Conservation (phyloP, 164 flowering plant species). For the Saururus chinensis region DNA sequence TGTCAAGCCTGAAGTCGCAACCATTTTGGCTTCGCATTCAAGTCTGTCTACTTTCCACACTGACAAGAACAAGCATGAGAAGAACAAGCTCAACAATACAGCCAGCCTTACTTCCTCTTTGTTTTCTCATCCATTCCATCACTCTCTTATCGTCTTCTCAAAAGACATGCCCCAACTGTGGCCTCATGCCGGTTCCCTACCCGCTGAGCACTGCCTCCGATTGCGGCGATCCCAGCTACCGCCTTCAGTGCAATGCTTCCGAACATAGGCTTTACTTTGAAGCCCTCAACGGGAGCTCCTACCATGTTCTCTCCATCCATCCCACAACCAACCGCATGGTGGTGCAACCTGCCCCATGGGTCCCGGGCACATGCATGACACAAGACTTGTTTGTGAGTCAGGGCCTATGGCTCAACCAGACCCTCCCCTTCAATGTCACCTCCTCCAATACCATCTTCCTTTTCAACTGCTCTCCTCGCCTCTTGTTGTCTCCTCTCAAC, state of each 20-base stretch:
- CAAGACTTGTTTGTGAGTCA: conserved; percentile 39
- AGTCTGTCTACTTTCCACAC: not conserved
- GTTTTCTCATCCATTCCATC: conserved; percentile 1
- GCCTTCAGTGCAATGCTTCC: conserved; percentile 35
- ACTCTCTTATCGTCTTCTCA: conserved; percentile 1
- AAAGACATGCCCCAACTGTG: conserved; percentile 43
- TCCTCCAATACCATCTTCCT: conserved; percentile 55
- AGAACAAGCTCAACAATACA: not conserved
- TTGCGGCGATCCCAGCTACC: conserved; percentile 44
- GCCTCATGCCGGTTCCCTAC: conserved; percentile 47
- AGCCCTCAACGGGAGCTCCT: conserved; percentile 46
- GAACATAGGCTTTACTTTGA: conserved; percentile 42
- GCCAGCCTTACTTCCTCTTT: not conserved
- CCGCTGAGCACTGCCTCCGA: conserved; percentile 46
- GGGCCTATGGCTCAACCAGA: conserved; percentile 49
- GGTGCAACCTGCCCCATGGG: conserved; percentile 50
- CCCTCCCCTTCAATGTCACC: conserved; percentile 55
- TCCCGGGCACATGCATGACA: conserved; percentile 33
- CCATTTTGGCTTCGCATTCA: not conserved
- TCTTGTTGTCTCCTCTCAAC: conserved; percentile 51
- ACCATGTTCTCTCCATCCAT: conserved; percentile 30
- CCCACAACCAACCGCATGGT: conserved; percentile 36
- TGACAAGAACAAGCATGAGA: not conserved
- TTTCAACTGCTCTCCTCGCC: conserved; percentile 54
- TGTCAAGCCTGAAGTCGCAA: not conserved